Conservation (phyloP, 164 flowering plant species). For the Warburgia ugandensis region DNA sequence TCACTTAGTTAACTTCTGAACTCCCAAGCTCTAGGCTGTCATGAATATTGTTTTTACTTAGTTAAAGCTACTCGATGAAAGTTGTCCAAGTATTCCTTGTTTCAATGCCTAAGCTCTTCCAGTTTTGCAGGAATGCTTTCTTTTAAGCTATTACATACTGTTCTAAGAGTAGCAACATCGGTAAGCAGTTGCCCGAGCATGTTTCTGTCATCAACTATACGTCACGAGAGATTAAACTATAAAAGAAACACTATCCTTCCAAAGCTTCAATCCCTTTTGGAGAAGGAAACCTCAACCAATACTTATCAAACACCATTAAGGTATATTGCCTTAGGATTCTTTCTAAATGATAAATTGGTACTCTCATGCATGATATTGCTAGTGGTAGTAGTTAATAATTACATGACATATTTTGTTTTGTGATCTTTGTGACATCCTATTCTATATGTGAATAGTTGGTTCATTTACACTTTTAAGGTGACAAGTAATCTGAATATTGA, state of each 20-base stretch:
- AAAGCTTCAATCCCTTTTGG: conserved; percentile 28
- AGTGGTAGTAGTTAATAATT: too few species aligned
- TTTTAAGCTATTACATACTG: conserved; percentile 28
- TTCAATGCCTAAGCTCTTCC: too few species aligned
- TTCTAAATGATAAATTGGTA: too few species aligned
- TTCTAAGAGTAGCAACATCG: conserved; percentile 32
- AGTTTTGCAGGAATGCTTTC: conserved; percentile 36
- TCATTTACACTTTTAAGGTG: too few species aligned
- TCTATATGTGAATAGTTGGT: too few species aligned
- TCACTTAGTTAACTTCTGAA: neutral
- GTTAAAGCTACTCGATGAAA: too few species aligned
- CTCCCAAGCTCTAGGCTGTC: neutral
- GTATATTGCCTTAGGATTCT: conserved; percentile 24
- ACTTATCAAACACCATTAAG: conserved; percentile 39
- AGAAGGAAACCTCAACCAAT: conserved; percentile 23
- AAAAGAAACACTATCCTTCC: conserved; percentile 18
- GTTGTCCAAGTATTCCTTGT: too few species aligned
- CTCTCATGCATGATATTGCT: too few species aligned
- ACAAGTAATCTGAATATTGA: too few species aligned
- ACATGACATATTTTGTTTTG: too few species aligned
- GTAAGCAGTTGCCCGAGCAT: conserved; percentile 25
- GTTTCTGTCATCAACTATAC: conserved; percentile 14
- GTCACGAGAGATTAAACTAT: conserved; percentile 17
- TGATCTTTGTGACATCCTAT: too few species aligned
- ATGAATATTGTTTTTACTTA: too few species aligned